phyloP scores from a whole-genome alignment of 75 land plant genomes.

The Picea sitchensis region DNA sequence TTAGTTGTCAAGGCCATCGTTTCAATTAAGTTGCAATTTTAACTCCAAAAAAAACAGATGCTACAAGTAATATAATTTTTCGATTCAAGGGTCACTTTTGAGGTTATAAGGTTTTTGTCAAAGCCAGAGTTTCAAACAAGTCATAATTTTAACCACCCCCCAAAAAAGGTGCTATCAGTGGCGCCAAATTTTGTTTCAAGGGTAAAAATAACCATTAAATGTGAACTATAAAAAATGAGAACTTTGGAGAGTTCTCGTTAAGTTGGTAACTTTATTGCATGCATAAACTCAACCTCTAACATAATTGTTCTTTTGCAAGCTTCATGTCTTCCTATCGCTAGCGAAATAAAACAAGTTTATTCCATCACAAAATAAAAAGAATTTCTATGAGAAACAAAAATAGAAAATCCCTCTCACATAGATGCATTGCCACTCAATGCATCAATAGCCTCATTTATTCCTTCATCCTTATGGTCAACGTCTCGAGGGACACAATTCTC shows the following conservation, averaged over 20 bases:
- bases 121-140: constrained; percentile 17
- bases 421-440: constrained; percentile 42
- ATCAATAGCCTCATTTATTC: constrained; percentile 32
- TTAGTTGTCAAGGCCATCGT: no score
- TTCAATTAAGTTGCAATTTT: no score
- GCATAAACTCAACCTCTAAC: no score
- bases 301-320: constrained; percentile 30
- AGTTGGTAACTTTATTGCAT: no score
- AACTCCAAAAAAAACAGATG: no score
- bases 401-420: constrained; percentile 11
- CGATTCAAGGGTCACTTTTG: constrained; percentile 55
- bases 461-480: constrained; percentile 68
- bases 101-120: constrained; percentile 50
- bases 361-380: constrained; percentile 27
- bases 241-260: no score
- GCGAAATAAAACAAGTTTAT: constrained; percentile 34
- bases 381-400: no score
- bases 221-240: no score
- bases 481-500: constrained; percentile 55
- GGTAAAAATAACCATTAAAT: no score
- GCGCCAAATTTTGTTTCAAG: constrained; percentile 46
- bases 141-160: not conserved
- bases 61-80: no score
- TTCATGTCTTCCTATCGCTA: constrained; percentile 45
- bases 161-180: constrained; percentile 62